phyloP scores from a whole-genome alignment of 2,329 filamentous ascomycete genomes.

The Botrytis cinerea region DNA sequence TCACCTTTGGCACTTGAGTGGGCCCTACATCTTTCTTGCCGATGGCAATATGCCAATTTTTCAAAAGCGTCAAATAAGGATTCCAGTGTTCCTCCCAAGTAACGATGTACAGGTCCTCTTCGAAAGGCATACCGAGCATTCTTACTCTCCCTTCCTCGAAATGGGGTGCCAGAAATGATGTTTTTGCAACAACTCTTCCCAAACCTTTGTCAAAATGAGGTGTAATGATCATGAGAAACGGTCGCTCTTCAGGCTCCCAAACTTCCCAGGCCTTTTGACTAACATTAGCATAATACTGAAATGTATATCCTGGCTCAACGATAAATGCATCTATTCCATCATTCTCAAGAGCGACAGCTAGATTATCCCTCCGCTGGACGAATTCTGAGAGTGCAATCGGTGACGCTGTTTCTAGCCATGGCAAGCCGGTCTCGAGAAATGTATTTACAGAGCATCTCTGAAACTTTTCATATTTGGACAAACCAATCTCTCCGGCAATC shows the following conservation, averaged over 20 bases:
- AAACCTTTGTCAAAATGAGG: slow-evolving; percentile 45
- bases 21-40: slow-evolving; percentile 17
- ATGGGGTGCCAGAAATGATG: slow-evolving; percentile 58
- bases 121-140: slow-evolving; percentile 58
- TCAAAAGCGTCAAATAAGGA: slow-evolving; percentile 56
- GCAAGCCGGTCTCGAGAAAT: slow-evolving; percentile 11
- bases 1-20: slow-evolving; percentile 47
- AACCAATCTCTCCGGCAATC: background rate
- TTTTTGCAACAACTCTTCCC: slow-evolving; percentile 53
- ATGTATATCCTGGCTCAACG: slow-evolving; percentile 64
- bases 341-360: slow-evolving; percentile 55
- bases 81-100: slow-evolving; percentile 67
- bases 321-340: slow-evolving; percentile 59
- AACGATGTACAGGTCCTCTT: slow-evolving; percentile 54
- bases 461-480: background rate
- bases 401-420: slow-evolving; percentile 1
- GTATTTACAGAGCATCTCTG: background rate
- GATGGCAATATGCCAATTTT: slow-evolving; percentile 41
- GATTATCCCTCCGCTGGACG: slow-evolving; percentile 54
- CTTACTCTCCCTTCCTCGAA: slow-evolving; percentile 62
- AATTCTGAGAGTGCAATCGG: background rate
- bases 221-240: slow-evolving; percentile 62
- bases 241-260: slow-evolving; percentile 65
- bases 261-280: slow-evolving; percentile 63
- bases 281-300: slow-evolving; percentile 63